phyloP scores from a whole-genome alignment of 805 yeast species.

The Saccharomyces kudriavzevii region DNA sequence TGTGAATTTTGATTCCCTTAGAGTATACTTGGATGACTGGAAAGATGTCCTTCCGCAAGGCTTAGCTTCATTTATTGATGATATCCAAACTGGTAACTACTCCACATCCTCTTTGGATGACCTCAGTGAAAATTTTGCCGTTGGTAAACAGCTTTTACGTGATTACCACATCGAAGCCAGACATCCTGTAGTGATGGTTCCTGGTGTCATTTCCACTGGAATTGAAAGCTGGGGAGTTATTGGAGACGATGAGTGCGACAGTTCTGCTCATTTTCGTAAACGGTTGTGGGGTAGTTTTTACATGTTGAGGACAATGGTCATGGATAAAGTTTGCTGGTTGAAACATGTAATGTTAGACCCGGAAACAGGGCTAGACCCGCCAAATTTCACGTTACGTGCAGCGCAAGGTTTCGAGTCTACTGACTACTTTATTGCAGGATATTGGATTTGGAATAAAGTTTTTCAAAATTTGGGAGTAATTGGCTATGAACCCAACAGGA shows the following conservation, averaged over 20 bases:
- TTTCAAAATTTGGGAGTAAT: conserved; percentile 90
- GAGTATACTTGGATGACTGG: conserved; percentile 63
- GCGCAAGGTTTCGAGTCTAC: conserved; percentile 96
- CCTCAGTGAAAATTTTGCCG: conserved; percentile 77
- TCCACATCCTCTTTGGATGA: conserved; percentile 29
- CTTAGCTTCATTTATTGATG: conserved; percentile 50
- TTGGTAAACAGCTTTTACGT: conserved; percentile 57
- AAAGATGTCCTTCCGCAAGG: conserved; percentile 62
- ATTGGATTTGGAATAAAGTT: conserved; percentile 97
- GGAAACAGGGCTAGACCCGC: conserved; percentile 89
- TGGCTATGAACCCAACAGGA: conserved; percentile 86
- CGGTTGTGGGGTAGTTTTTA: conserved; percentile 95
- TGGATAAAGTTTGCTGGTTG: conserved; percentile 91
- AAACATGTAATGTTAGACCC: conserved; percentile 85
- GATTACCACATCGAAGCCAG: conserved; percentile 47
- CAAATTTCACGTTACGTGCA: conserved; percentile 69
- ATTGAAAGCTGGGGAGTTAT: conserved; percentile 85
- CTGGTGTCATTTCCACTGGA: conserved; percentile 94
- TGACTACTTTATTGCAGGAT: conserved; percentile 92
- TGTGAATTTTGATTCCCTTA: conserved; percentile 48
- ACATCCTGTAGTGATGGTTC: conserved; percentile 83
- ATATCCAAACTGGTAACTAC: conserved; percentile 31
- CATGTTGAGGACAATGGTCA: conserved; percentile 85
- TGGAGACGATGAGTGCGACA: conserved; percentile 73
- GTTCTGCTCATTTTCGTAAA: conserved; percentile 77